Percentiles rank a stretch among this genome's conserved stretches.
Conservation (phyloP, 139 green algal genomes). For the Picochlorum sp. region DNA sequence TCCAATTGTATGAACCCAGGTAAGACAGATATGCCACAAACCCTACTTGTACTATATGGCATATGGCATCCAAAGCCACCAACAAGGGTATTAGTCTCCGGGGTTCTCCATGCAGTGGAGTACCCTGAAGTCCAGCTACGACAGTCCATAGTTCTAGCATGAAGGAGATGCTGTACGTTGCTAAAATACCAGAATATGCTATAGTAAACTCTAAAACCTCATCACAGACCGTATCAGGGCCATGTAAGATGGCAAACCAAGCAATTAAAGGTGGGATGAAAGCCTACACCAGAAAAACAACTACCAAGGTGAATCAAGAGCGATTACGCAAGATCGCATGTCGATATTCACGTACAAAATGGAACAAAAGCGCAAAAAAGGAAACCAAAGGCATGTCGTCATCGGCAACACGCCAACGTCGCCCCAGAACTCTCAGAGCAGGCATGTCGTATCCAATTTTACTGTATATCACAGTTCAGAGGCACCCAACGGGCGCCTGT, state of each 20-base stretch:
- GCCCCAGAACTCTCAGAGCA: background rate
- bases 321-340: background rate
- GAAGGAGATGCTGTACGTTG: background rate
- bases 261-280: no score
- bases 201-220: constrained; percentile 18
- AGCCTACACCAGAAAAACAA: no score
- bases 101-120: background rate
- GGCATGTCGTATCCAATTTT: background rate
- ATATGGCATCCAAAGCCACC: background rate
- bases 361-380: background rate
- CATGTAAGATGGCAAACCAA: no score
- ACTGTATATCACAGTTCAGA: no score
- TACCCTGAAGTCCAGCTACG: background rate
- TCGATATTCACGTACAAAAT: background rate
- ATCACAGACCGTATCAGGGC: constrained; percentile 12
- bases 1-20: constrained; percentile 18
- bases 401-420: background rate
- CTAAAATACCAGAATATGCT: constrained; percentile 1
- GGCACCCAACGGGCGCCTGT: no score
- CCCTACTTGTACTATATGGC: background rate
- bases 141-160: background rate
- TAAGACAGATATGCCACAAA: constrained; percentile 13
- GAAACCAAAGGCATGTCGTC: background rate
- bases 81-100: background rate
- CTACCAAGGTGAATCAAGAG: no score